phyloP scores from a whole-genome alignment of 129 eudicot genomes.

The Daucus carota region DNA sequence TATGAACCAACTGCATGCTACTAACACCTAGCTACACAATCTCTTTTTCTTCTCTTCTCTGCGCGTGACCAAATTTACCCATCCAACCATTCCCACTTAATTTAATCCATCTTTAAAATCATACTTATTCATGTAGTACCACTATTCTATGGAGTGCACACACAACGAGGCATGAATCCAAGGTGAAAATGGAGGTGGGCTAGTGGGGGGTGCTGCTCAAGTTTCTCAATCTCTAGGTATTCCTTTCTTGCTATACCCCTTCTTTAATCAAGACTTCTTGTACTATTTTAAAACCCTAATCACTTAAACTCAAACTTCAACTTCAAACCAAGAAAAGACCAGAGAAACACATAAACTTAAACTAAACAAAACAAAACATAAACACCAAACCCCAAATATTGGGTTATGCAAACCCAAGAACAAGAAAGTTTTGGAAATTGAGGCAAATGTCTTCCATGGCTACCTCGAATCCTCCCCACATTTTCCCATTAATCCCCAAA shows the following conservation, averaged over 20 bases:
- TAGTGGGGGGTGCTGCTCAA: slow-evolving; percentile 32
- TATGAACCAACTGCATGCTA: not conserved
- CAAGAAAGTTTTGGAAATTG: slow-evolving; percentile 60
- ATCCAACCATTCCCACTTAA: slow-evolving; percentile 3
- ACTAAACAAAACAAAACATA: slow-evolving; percentile 13
- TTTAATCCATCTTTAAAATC: not conserved
- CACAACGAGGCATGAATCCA: slow-evolving; percentile 18
- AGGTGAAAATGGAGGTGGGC: slow-evolving; percentile 20
- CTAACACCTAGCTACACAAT: not conserved
- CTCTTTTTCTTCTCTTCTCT: not conserved
- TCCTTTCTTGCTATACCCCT: slow-evolving; percentile 34
- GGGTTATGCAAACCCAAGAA: slow-evolving; percentile 50
- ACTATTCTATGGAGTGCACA: not conserved
- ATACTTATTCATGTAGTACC: too few species aligned
- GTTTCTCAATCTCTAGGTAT: slow-evolving; percentile 65
- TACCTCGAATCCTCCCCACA: slow-evolving; percentile 18
- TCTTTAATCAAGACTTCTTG: slow-evolving; percentile 8
- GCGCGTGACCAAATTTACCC: slow-evolving; percentile 22
- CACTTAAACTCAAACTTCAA: too few species aligned
- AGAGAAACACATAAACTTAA: slow-evolving; percentile 7
- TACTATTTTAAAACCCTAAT: not conserved
- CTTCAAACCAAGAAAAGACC: slow-evolving; percentile 39
- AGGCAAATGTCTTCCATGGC: slow-evolving; percentile 53
- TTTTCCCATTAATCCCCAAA: slow-evolving; percentile 7
- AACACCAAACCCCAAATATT: slow-evolving; percentile 36